Evolutionary conservation across 2,329 filamentous ascomycete species (phyloP), one percentile per base, ranked within the genome.

Genomic region (Cryphonectria japonica): DNA sequence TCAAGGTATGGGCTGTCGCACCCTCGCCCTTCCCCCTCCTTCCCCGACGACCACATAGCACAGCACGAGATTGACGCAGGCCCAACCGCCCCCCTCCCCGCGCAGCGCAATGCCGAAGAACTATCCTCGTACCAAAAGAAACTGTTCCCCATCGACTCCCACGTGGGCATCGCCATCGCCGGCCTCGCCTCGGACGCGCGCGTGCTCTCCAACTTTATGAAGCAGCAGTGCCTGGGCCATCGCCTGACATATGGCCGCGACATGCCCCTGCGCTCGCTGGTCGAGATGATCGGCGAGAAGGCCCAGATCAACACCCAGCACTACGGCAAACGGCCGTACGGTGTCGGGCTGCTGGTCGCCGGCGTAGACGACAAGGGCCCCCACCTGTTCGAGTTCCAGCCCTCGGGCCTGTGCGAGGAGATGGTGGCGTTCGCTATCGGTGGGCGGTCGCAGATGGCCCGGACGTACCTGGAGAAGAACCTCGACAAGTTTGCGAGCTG

Each of bases 201-300:
- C 79, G 96, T 99, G 77, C 94, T 99, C 77, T 98, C 95, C 87
- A 99, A 99, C 89, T 99, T 98, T 87, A 98, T 99, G 95, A 98
- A 98, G 87, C 94, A 97, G 85, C 96, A 98, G 85, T 97, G 94
- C 74, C 93, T 99, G 78, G 93, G 93, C 78, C 95, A 96, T 78
- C 94, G 95, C 82, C 91, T 99, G 78, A 97, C 94, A 71, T 98
- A 97, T 86, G 95, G 93, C 83, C 95, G 96, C 76, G 91, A 95
- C 76, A 96, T 99, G 80, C 93, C 94, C 43, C 86, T 98, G 80
- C 92, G 94, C 79, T 92, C 93, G 74, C 93, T 98, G 77, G 95
- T 97, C 76, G 88, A 91, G 75, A 92, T 95, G 83, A 98, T 99
- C 79, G 95, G 93, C 77, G 94, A 97, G 82, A 96, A 97, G 83